These are phyloP conservation scores for Colletotrichum sp. DNA, from an alignment of 2,329 filamentous ascomycete genomes.

Conservation along the genomic window DNA sequence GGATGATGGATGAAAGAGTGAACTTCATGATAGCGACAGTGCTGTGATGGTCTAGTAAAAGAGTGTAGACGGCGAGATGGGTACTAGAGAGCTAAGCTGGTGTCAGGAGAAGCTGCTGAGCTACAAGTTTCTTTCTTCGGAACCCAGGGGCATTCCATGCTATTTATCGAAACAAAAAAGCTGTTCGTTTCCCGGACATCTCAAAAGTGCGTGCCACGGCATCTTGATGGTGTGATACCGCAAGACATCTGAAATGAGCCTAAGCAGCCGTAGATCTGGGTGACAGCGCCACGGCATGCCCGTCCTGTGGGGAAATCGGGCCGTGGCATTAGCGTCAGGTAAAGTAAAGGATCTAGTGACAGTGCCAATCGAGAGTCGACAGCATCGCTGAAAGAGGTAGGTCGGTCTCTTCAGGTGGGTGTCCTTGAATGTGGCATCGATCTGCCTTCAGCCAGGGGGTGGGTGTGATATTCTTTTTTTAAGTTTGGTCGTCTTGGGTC, in stretches of 20 bases:
- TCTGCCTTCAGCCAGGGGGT: background rate
- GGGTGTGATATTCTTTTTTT: background rate
- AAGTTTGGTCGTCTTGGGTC: background rate
- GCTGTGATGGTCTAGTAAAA: background rate
- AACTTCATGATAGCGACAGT: background rate
- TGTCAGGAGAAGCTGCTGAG: background rate
- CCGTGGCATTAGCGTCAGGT: conserved; percentile 1
- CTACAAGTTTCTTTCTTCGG: background rate
- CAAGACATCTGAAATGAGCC: background rate
- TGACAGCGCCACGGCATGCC: background rate
- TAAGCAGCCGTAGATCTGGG: background rate
- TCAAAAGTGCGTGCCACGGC: background rate
- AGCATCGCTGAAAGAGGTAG: background rate
- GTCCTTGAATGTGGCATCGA: background rate
- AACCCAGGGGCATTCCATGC: background rate
- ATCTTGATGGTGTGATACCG: conserved; percentile 5
- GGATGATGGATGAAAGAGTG: background rate
- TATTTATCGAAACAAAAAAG: background rate
- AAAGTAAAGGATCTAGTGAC: background rate
- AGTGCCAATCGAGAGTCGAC: background rate
- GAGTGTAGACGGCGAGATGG: background rate
- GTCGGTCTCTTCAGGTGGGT: background rate
- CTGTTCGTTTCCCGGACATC: background rate
- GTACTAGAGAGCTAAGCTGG: background rate
- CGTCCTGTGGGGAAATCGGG: conserved; percentile 1